Conservation (phyloP, 2,329 filamentous ascomycete species). For the Venturia carpophila region DNA sequence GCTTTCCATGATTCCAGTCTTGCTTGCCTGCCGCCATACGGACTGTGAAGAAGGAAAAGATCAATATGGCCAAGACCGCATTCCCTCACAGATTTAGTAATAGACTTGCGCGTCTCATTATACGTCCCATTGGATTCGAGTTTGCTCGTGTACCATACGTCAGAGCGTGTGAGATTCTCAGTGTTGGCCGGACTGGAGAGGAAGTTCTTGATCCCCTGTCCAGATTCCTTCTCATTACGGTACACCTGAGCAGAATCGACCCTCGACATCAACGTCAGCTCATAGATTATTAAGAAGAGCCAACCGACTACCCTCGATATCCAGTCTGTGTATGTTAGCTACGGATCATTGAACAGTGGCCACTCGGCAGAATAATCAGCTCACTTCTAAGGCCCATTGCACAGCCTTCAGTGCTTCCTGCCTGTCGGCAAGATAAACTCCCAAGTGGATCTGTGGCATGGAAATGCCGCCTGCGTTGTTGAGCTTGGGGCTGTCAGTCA, state of each 20-base stretch:
- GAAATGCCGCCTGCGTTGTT: slow-evolving; percentile 50
- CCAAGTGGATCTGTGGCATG: slow-evolving; percentile 66
- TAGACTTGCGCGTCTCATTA: slow-evolving; percentile 57
- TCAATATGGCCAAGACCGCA: slow-evolving; percentile 69
- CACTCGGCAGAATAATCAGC: slow-evolving; percentile 30
- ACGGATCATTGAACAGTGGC: neutral
- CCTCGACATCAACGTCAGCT: slow-evolving; percentile 23
- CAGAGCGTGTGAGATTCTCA: slow-evolving; percentile 51
- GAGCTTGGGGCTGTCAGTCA: slow-evolving; percentile 31
- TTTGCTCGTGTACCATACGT: slow-evolving; percentile 77
- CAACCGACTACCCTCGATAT: slow-evolving; percentile 35
- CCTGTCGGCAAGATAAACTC: slow-evolving; percentile 63
- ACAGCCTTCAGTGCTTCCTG: slow-evolving; percentile 53
- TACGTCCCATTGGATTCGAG: slow-evolving; percentile 61
- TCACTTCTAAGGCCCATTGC: slow-evolving; percentile 47
- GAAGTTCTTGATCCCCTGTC: slow-evolving; percentile 55
- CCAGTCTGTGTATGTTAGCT: slow-evolving; percentile 30
- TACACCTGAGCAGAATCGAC: slow-evolving; percentile 59
- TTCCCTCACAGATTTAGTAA: slow-evolving; percentile 55
- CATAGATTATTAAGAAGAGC: slow-evolving; percentile 23
- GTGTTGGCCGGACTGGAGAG: slow-evolving; percentile 42
- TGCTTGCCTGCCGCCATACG: slow-evolving; percentile 62
- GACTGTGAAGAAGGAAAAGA: slow-evolving; percentile 70
- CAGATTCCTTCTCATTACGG: slow-evolving; percentile 64
- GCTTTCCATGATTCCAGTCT: slow-evolving; percentile 68